These are phyloP conservation scores for Rutidosis leptorrhynchoides DNA, from an alignment of 129 eudicot genomes.

Conservation along the genomic window DNA sequence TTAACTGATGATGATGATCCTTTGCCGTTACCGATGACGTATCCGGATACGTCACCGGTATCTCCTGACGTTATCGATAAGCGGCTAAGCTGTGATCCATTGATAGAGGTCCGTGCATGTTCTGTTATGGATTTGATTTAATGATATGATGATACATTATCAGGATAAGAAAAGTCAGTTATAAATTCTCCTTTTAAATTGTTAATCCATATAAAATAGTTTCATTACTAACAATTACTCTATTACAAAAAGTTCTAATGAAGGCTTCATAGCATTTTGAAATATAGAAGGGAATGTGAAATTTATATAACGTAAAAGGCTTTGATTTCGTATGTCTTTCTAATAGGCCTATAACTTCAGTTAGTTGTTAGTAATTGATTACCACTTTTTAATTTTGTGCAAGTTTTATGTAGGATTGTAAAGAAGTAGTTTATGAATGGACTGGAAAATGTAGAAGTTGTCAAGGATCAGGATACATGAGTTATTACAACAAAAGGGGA, in stretches of 20 bases:
- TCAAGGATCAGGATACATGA: constrained; percentile 81
- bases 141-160: constrained; percentile 2
- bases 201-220: too few relatives aligned
- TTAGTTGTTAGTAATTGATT: background rate
- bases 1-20: constrained; percentile 65
- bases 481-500: constrained; percentile 81
- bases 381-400: constrained; percentile 12
- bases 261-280: background rate
- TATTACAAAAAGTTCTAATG: too few relatives aligned
- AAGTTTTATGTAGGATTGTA: constrained; percentile 59
- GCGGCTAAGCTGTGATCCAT: constrained; percentile 76
- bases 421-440: constrained; percentile 80
- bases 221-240: too few relatives aligned
- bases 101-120: constrained; percentile 44
- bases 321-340: background rate
- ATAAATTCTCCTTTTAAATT: too few relatives aligned
- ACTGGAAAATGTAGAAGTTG: constrained; percentile 94
- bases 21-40: constrained; percentile 89
- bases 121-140: background rate
- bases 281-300: background rate
- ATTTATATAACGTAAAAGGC: background rate
- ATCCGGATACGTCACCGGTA: constrained; percentile 69
- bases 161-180: background rate
- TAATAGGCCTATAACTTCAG: background rate
- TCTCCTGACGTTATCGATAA: constrained; percentile 62